Evolutionary conservation across 1,139 yeast genomes (phyloP), one percentile per base, ranked within the genome.

Genomic region (Suhomyces coccinellae): DNA sequence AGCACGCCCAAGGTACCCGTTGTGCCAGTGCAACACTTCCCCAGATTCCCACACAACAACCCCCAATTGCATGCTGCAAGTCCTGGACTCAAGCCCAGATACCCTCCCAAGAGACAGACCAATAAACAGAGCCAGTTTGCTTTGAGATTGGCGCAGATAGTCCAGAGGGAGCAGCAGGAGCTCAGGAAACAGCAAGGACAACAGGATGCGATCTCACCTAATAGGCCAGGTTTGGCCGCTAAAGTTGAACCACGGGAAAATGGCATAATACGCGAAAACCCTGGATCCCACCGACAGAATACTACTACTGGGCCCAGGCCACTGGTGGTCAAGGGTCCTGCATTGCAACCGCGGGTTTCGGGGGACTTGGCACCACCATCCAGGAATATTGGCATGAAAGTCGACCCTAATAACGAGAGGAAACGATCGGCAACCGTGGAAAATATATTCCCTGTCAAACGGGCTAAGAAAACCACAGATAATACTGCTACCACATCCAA

Each of bases 81-180:
- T 2, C 36, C 29, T 13, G 24, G 14, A 6, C 22, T 34, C n/a
- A 27, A 30, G 16, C 30, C 40, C 16, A 8, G 34, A 24, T 12
- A 24, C 22, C 36, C 30, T 20, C 20, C 35, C 9, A 22, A 31
- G 16, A 33, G n/a, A 9, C 28, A 5, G 20, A 10, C 35, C 24
- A 5, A 24, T 6, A 20, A n/a, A 4, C 20, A 29, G 24, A 41
- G 38, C 28, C n/a, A 22, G 2, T 42, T 42, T 24, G 38, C 41
- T 5, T 22, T 28, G n/a, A 29, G 30, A n/a, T 27, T 42, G 24
- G 45, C 36, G 6, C 38, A 37, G 15, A 42, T 42, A 6, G 22
- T 42, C 33, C 32, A 32, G 17, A 32, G 41, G 30, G 41, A 38
- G 29, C 38, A 41, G 22, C 17, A 13, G 12, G 44, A 32, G 14